These are phyloP conservation scores for Rhynchospora tenuis DNA, from an alignment of 176 grass and related monocot species.

Conservation along the genomic window DNA sequence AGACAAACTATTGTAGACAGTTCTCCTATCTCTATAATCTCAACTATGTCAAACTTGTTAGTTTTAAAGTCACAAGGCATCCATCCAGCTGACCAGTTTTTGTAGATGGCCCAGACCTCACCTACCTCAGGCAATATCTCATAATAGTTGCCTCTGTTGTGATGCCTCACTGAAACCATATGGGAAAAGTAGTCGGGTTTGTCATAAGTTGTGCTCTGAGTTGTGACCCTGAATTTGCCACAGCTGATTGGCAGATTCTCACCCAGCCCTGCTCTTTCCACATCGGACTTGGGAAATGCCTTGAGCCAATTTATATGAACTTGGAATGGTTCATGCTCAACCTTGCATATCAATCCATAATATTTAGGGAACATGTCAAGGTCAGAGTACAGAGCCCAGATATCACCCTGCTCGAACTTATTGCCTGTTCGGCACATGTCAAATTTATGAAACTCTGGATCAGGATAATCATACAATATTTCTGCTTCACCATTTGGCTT, in stretches of 20 bases:
- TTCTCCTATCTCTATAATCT: slow-evolving; percentile 38
- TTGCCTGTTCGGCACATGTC: neutral
- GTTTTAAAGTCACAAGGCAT: neutral
- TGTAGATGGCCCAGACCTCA: slow-evolving; percentile 73
- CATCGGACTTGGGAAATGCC: slow-evolving; percentile 32
- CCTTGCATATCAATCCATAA: slow-evolving; percentile 72
- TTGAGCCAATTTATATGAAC: slow-evolving; percentile 77
- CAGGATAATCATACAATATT: neutral
- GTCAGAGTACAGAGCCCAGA: neutral
- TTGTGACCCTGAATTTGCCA: slow-evolving; percentile 56
- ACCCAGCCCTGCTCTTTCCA: slow-evolving; percentile 45
- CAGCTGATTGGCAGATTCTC: slow-evolving; percentile 47
- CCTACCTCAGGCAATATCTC: slow-evolving; percentile 43
- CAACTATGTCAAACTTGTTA: slow-evolving; percentile 45
- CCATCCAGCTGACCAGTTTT: slow-evolving; percentile 64
- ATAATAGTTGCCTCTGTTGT: slow-evolving; percentile 11
- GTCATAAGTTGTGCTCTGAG: slow-evolving; percentile 31
- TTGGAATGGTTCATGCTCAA: slow-evolving; percentile 35
- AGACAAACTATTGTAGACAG: slow-evolving; percentile 19
- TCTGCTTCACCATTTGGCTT: neutral
- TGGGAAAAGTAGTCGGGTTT: slow-evolving; percentile 59
- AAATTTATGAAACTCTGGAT: neutral
- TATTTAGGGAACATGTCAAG: slow-evolving; percentile 40
- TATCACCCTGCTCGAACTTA: neutral
- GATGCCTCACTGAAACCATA: slow-evolving; percentile 20